phyloP scores from a whole-genome alignment of 1,139 yeast genomes.

The Pneumocystis oryctolagi region DNA sequence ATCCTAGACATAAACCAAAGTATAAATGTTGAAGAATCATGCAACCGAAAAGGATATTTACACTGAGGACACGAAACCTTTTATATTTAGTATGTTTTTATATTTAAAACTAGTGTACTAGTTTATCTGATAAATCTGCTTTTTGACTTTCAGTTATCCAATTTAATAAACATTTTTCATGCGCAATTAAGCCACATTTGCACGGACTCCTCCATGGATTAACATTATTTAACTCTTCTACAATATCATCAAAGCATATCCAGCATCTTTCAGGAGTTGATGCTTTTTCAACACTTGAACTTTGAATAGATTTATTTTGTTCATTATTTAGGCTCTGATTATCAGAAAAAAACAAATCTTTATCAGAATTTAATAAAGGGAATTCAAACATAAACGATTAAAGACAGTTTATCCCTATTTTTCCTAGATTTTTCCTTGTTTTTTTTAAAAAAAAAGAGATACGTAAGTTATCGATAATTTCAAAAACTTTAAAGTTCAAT shows the following conservation, averaged over 20 bases:
- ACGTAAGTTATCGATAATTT: not conserved
- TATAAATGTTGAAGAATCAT: constrained; percentile 3
- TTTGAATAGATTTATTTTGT: not conserved
- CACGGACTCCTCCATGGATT: constrained; percentile 28
- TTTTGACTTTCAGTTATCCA: constrained; percentile 23
- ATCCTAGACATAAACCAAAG: constrained; percentile 4
- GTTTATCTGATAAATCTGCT: constrained; percentile 6
- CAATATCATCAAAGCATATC: constrained; percentile 11
- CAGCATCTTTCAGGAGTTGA: constrained; percentile 5
- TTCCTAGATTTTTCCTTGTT: not conserved
- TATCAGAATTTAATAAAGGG: not conserved
- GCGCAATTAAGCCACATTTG: constrained; percentile 31
- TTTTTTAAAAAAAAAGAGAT: not conserved
- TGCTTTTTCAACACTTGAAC: not conserved
- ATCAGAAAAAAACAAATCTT: not conserved
- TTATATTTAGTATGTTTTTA: constrained; percentile 6
- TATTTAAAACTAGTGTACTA: not conserved
- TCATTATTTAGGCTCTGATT: not conserved
- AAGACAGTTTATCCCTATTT: not conserved
- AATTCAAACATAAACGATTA: not conserved
- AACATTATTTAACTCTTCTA: not conserved
- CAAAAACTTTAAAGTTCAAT: not conserved
- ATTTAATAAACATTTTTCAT: constrained; percentile 28
- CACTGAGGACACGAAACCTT: constrained; percentile 11
- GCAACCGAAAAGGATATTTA: constrained; percentile 7